Evolutionary conservation across 1,284 basidiomycete species (phyloP).

Genomic region (Pulchroboletus neoregius): DNA sequence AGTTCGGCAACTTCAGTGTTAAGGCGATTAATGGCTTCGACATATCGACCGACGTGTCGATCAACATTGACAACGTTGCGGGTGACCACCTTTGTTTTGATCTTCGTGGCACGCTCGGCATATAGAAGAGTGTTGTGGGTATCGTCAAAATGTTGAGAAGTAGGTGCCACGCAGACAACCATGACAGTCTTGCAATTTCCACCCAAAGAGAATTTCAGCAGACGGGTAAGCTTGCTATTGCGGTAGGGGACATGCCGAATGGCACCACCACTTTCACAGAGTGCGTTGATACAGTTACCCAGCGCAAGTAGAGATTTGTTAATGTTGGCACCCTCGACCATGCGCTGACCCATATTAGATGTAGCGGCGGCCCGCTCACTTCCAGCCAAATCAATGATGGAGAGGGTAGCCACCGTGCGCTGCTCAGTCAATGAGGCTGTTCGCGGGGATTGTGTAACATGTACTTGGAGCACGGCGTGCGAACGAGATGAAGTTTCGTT

Average conservation of each 20-base stretch:
- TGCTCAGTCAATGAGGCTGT: conserved; percentile 78
- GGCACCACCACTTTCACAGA: conserved; percentile 85
- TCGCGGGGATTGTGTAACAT: conserved; percentile 81
- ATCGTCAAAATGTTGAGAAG: conserved; percentile 93
- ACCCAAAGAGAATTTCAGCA: conserved; percentile 94
- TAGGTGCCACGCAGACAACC: conserved; percentile 95
- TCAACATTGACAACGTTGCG: conserved; percentile 92
- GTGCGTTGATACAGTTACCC: conserved; percentile 94
- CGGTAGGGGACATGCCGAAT: conserved; percentile 90
- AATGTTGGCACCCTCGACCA: conserved; percentile 97
- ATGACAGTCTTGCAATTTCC: conserved; percentile 98
- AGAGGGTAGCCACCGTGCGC: conserved; percentile 82
- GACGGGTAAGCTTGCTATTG: conserved; percentile 93
- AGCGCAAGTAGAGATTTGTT: conserved; percentile 95
- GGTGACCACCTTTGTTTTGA: conserved; percentile 91
- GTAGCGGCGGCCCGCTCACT: conserved; percentile 94
- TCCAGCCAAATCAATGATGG: conserved; percentile 95
- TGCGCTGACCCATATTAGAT: conserved; percentile 93
- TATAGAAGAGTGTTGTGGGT: conserved; percentile 96
- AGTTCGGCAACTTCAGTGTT: conserved; percentile 82
- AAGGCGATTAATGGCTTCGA: conserved; percentile 88
- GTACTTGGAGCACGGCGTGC: conserved; percentile 93
- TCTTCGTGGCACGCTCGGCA: conserved; percentile 94
- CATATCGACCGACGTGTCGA: conserved; percentile 89
- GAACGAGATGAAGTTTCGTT: conserved; percentile 95